Conservation (phyloP, 2,329 filamentous ascomycete species). For the Pseudogymnoascus sp. region DNA sequence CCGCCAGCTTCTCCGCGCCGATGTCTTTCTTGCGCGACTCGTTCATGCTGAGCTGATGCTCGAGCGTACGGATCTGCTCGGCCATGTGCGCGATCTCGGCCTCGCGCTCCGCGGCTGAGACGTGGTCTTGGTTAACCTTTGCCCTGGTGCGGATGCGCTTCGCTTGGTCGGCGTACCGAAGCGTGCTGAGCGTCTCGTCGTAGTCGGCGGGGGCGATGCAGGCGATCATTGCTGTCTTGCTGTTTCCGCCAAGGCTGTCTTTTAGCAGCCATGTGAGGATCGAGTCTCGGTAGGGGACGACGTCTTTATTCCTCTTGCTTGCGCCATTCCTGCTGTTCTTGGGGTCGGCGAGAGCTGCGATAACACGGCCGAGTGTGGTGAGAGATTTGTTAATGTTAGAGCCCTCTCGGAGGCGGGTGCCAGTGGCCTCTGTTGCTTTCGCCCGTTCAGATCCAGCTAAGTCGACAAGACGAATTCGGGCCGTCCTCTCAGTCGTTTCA, state of each 20-base stretch:
- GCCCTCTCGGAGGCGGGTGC: conserved; percentile 81
- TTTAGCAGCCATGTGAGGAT: conserved; percentile 80
- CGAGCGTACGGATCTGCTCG: conserved; percentile 76
- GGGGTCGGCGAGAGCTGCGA: conserved; percentile 72
- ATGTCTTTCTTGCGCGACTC: conserved; percentile 61
- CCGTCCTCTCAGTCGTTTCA: conserved; percentile 90
- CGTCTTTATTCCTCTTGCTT: conserved; percentile 57
- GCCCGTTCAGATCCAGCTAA: conserved; percentile 90
- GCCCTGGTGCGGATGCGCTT: conserved; percentile 94
- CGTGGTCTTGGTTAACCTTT: conserved; percentile 89
- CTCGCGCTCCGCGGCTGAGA: conserved; percentile 86
- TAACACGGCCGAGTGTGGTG: conserved; percentile 89
- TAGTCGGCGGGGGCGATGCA: conserved; percentile 95
- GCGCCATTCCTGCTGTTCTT: conserved; percentile 48
- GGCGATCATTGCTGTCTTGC: conserved; percentile 98
- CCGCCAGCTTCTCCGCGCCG: conserved; percentile 59
- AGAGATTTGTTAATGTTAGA: conserved; percentile 99
- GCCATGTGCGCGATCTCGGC: conserved; percentile 92
- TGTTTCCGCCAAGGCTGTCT: conserved; percentile 91
- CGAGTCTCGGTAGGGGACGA: conserved; percentile 90
- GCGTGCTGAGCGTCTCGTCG: conserved; percentile 90
- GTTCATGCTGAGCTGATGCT: conserved; percentile 59
- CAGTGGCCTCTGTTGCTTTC: conserved; percentile 91
- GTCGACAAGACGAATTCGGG: conserved; percentile 89
- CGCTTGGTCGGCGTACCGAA: conserved; percentile 94